Percentiles rank a stretch among this genome's conserved stretches.
Evolutionary conservation across 2,329 filamentous ascomycete species (phyloP).

Genomic region (Venturia oleaginea): DNA sequence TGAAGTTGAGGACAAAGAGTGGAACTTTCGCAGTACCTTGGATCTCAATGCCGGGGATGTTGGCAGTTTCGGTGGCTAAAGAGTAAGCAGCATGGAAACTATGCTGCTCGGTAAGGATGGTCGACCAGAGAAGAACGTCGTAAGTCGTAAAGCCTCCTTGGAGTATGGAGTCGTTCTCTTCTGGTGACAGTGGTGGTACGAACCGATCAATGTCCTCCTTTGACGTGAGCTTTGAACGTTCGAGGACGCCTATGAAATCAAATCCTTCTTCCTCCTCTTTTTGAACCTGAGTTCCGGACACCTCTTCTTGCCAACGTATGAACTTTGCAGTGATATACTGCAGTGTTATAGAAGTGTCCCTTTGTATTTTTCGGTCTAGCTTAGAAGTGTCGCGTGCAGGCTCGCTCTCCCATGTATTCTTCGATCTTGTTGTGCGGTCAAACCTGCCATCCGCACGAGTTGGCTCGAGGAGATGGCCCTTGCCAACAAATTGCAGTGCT

Average conservation of each 20-base stretch:
- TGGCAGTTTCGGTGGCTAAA: not conserved
- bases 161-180: conserved; percentile 14
- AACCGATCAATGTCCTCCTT: not conserved
- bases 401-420: not conserved
- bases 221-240: not conserved
- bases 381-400: no score
- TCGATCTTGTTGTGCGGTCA: not conserved
- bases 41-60: not conserved
- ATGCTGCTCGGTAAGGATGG: not conserved
- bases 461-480: not conserved
- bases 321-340: conserved; percentile 13
- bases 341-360: not conserved
- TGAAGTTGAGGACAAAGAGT: conserved; percentile 37
- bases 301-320: conserved; percentile 2
- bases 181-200: conserved; percentile 9
- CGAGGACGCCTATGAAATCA: not conserved
- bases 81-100: not conserved
- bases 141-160: conserved; percentile 16
- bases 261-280: not conserved
- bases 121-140: conserved; percentile 18
- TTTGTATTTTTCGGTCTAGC: not conserved
- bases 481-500: not conserved
- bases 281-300: not conserved
- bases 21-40: conserved; percentile 25
- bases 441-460: not conserved